Evolutionary conservation across 2,329 filamentous ascomycete species (phyloP), one percentile per base, ranked within the genome.

Genomic region (Xylaria digitata): DNA sequence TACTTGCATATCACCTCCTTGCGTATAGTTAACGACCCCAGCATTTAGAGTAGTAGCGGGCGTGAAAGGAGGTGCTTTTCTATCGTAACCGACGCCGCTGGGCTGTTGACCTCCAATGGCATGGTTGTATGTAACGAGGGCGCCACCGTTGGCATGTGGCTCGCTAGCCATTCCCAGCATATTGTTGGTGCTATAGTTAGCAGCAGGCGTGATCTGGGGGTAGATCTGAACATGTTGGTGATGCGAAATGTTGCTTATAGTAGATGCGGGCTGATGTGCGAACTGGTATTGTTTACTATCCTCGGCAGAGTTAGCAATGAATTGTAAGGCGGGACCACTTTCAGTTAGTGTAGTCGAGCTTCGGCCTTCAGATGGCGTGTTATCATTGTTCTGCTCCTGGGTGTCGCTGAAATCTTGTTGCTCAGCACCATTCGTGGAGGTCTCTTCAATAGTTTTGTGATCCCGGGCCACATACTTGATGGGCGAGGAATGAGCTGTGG

Each of bases 401-500:
- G 26, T 17, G 15, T 53, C 21, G 23, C 50, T 6, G 17, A 26
- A 6, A 17, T 2, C 11, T 46, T 43, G 34, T 37, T 37, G 45
- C 26, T 40, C 34, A 13, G 0, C 30, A 34, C 34, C 19, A 32
- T 11, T 17, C 17, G 43, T 15, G 7, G 9, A 2, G 13, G 42
- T 34, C 19, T 45, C 50, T n/a, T 2, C 21, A 34, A 21, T 37
- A 23, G 48, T 9, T 6, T 1, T 40, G 19, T 17, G 3, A 6
- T 26, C 34, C 21, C 23, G 61, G 30, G 34, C 9, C 21, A 15
- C 46, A 19, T 15, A 8, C 17, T 52, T 50, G 23, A 48, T 53
- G 6, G 65, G 55, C 6, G 61, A 46, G 23, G 60, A 63, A 21
- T 49, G 43, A 2, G 59, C 19, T 7, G 64, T 57, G 19, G 32